Base-by-base conservation (phyloP, 2,329 filamentous ascomycete genomes). In the Ophiocordyceps camponoti-leonardi region DNA sequence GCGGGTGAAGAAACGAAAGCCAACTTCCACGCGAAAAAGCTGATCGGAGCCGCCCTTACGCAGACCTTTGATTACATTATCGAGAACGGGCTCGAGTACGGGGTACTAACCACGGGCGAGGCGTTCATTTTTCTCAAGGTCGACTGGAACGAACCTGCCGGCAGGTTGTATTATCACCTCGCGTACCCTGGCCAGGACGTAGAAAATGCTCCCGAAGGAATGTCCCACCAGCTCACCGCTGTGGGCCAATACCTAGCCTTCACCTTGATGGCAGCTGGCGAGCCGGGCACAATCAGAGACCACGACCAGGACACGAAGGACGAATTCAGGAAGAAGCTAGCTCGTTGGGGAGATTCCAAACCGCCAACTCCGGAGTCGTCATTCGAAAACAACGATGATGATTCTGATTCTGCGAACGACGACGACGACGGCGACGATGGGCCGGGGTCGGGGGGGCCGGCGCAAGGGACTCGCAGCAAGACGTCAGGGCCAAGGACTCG, bases 41-140 rank as follows among this genome's bases (percentile, higher is more conserved):
- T 39, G 3, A 11, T 39, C 2, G 58, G 61, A 10, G 61, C 67
- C 19, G 62, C 68, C 11, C 53, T 73, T 30, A 66, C 65, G 6
- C 64, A 73, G 54, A 65, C 61, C 1, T 73, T 67, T 50, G 61
- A 67, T 33, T 71, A 72, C 53, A 74, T 74, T 61, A 61, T 73
- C 14, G 51, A 65, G 44, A 56, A 54, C n/a, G 64, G 70, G 0
- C 56, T 70, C 8, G 59, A 67, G 46, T 68, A 67, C 49, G 61
- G 68, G 13, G 56, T 60, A 28, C 46, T 72, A 16, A 63, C 58
- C 13, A 70, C 62, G 1, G 63, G 65, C 33, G 62, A 71, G 50
- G 59, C 60, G 1, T 63, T 62, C 44, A 60, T 69, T 28, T 71
- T 69, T 48, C 57, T 72, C 19, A 61, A 58, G 37, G 49, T 68